Base-by-base conservation (phyloP, 225 moss, liverwort and hornwort genomes). In the Sphagnum contortum region DNA sequence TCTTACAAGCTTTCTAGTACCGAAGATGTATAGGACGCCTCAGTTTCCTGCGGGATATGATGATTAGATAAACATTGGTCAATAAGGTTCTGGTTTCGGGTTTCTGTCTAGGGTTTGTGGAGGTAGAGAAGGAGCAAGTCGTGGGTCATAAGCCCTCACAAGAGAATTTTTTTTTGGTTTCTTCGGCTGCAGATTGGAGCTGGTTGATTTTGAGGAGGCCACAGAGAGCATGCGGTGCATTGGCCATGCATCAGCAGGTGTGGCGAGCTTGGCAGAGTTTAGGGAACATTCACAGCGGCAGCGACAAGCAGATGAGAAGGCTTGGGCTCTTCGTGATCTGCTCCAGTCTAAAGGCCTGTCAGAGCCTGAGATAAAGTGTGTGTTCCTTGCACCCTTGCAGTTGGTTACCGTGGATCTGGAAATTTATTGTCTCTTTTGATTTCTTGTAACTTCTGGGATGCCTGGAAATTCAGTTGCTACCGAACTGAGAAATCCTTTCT, bases 181-280 rank as follows among this genome's bases (percentile, higher is more conserved):
- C 0, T 62, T 0, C 2, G 8, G 55, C 55, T 55, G 50, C 70
- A 84, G 75, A 66, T 69, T 84, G 80, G 81, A 81, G 75, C 73
- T 77, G 6, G 81, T 81, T 65, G 84, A 81, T 66, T 81, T 84
- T 51, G 78, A 78, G 67, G 75, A 84, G 73, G 84, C 78, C 49
- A 84, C 78, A 47, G 78, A 78, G 75, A 81, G 71, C 57, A 78
- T 84, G 81, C 81, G 77, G 4, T 84, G 84, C 75, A 81, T 84
- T 65, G 84, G 81, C 6, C 81, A 84, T 64, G 75, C 78, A 62
- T 84, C 78, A 61, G 71, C 68, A 61, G 81, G 84, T 12, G 71
- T 84, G 66, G 78, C 75, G 54, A 84, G 75, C 64, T 61, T 80
- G 73, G 75, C 78, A 10, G 75, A 84, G 73, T 84, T 84, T 76